Percentiles rank a stretch among this genome's conserved stretches.
Evolutionary conservation across 108 stramenopile species (phyloP).

Genomic region (Skeletonema grethae): DNA sequence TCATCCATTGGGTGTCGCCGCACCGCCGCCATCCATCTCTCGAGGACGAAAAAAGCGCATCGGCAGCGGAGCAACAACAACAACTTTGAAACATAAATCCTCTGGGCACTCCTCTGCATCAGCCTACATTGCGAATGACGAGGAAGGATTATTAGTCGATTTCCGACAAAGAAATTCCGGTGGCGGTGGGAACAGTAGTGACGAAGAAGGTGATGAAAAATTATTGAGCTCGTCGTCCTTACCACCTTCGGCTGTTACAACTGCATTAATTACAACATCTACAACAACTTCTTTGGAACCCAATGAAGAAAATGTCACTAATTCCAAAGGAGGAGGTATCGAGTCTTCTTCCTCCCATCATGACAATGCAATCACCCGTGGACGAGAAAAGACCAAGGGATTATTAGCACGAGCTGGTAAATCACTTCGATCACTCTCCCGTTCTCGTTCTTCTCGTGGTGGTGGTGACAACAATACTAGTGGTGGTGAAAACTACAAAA

Average conservation of each 20-base stretch:
- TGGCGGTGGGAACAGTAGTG: neutral
- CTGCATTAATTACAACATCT: no score
- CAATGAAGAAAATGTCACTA: neutral
- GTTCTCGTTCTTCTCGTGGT: constrained; percentile 17
- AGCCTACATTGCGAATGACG: neutral
- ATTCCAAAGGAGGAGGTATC: neutral
- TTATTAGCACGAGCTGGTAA: constrained; percentile 23
- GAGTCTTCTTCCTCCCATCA: no score
- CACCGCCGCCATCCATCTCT: neutral
- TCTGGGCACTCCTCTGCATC: neutral
- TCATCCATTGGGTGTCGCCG: neutral
- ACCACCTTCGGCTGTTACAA: neutral
- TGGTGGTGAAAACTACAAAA: constrained; percentile 1
- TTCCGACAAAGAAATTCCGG: neutral
- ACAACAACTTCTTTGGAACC: no score
- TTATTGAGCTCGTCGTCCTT: neutral
- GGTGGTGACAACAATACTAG: neutral
- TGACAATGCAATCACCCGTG: neutral
- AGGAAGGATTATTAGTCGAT: neutral
- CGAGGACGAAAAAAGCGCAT: constrained; percentile 12
- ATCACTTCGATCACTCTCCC: constrained; percentile 29
- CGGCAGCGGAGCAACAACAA: neutral
- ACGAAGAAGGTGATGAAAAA: neutral
- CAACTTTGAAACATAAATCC: neutral
- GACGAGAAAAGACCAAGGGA: neutral